Base-by-base conservation (phyloP, 176 grass and related monocot genomes). In the Urochloa ruziziensis region DNA sequence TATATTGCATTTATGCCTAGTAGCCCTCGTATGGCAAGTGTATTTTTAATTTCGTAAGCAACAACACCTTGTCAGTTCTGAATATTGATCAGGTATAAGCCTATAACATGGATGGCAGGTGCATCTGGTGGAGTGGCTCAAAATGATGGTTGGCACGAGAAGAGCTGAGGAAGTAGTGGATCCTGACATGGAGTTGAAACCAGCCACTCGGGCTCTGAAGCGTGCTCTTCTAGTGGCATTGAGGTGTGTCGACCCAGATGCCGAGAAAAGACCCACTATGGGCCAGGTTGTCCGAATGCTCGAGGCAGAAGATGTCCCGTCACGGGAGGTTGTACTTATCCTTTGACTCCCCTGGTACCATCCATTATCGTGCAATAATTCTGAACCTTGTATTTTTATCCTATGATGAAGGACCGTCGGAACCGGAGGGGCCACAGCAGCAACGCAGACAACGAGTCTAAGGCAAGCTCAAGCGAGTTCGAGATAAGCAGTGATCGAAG, bases 331-430 rank as follows among this genome's bases (percentile, higher is more conserved):
- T 76, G 59, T 23, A 24, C 62, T 59, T 19, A 14, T 39, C 5
- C 65, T 72, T 29, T 52, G 3, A 27, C 4, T 7, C 32, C 24
- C 28, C 53, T 21, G 40, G 9, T 51, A 7, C 18, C 18, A 51
- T 64, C 37, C 10, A 58, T 27, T 23, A 9, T 67, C 17, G 48
- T 17, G 21, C 25, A 62, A n/a, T 57, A 51, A 25, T 14, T 76
- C 72, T 84, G 53, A 82, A 61, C 29, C n/a, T 81, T 70, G 18
- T 24, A 8, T 80, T 73, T 21, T 67, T 32, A 54, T 73, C 56
- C 33, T 48, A 15, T 57, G 49, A 15, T 57, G 49, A 69, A 91
- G 90, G 90, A 91, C 52, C 90, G 86, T 32, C 43, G 30, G 51
- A 28, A 42, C 24, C 52, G 5, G 82, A 75, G 77, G 44, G 78